A percentile compares a stretch with the other conserved stretches of the same genome.
These are phyloP conservation scores for Chenopodium suecicum DNA, from an alignment of 148 eudicot genomes.

Conservation along the genomic window DNA sequence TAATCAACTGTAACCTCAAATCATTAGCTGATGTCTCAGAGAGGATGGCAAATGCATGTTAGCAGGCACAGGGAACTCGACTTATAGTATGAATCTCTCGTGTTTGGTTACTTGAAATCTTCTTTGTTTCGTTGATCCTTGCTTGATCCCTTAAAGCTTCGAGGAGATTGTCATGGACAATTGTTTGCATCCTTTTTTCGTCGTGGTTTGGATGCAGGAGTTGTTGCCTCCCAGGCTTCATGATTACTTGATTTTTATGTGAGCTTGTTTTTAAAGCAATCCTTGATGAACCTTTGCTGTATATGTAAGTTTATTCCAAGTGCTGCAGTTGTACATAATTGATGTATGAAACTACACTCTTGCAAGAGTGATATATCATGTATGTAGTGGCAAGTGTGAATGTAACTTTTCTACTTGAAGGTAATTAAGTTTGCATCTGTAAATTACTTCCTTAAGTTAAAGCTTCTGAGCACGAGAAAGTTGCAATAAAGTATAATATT, in stretches of 20 bases:
- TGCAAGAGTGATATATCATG: neutral
- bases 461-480: no score
- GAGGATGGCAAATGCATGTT: constrained; percentile 50
- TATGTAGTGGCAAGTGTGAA: neutral
- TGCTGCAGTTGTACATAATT: constrained; percentile 16
- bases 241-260: neutral
- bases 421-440: neutral
- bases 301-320: neutral
- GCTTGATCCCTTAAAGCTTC: constrained; percentile 26
- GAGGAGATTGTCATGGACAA: constrained; percentile 32
- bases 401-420: neutral
- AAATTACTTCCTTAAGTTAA: no score
- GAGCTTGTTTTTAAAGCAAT: constrained; percentile 14
- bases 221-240: constrained; percentile 43
- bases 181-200: constrained; percentile 13
- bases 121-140: neutral
- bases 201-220: constrained; percentile 17
- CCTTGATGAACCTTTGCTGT: neutral
- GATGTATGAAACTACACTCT: neutral
- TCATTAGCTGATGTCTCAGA: constrained; percentile 70
- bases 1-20: constrained; percentile 71
- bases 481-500: no score
- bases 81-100: neutral
- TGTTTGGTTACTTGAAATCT: neutral
- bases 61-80: neutral